Base-by-base conservation (phyloP, 1,284 basidiomycete species). In the Moniliophthora roreri region DNA sequence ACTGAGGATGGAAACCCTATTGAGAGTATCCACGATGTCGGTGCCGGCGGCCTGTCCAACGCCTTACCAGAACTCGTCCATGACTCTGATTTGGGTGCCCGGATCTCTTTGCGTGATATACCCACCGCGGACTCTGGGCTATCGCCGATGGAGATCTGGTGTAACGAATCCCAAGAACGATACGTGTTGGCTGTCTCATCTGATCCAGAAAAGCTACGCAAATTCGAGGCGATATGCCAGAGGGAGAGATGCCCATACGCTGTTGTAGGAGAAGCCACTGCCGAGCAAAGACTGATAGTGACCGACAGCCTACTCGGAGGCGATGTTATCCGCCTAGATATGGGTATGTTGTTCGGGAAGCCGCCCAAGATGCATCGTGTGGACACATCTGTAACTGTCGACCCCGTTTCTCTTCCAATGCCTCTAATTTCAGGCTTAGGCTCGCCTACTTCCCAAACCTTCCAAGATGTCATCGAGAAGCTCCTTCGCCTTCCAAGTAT, bases 81-180 rank as follows among this genome's bases (percentile, higher is more conserved):
- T 68, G 96, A 99, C 69, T 91, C 93, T 3, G 85, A 81, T 36
- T 78, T 98, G 7, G 20, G 23, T 21, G 20, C 15, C 15, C 10
- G 18, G 10, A 28, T n/a, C 4, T 3, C 9, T 23, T 21, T 23
- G 8, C 80, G 96, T 16, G 91, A 98, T 62, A 87, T 99, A 7
- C 82, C 93, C 23, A 84, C 98, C 42, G 96, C 94, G 36, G 97
- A 99, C 69, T 80, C 83, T 28, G 87, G 89, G 44, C 94, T 99
- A 93, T 95, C 92, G 8, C 97, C 96, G 0, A 98, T 99, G 95
- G 96, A 98, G 75, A 98, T 99, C 57, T 99, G 96, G 96, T 99
- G 97, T 71, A 99, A 99, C 72, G 97, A 99, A 74, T 92, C 88
- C 60, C 96, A 99, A 75, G 96, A 99, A 68, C 87, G 97, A 41